Evolutionary conservation across 2,329 filamentous ascomycete species (phyloP).

Genomic region (Sporothrix pseudoabietina): DNA sequence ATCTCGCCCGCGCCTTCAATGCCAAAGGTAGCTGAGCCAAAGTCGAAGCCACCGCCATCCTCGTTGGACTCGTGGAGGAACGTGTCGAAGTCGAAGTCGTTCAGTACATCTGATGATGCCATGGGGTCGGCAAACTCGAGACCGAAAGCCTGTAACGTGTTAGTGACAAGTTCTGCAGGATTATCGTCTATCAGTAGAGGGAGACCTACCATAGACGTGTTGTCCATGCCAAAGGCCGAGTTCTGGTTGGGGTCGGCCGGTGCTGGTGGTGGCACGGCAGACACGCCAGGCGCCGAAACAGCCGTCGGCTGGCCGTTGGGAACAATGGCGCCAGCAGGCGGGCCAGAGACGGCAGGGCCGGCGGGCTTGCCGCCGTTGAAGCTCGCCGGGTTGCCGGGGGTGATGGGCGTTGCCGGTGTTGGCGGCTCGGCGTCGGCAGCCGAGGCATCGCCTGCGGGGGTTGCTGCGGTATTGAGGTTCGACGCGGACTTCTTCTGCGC

Average conservation of each 20-base stretch:
- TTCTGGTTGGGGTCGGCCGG: conserved; percentile 52
- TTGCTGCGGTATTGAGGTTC: conserved; percentile 54
- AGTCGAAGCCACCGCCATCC: conserved; percentile 56
- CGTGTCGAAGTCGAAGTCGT: conserved; percentile 69
- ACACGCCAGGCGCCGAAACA: conserved; percentile 48
- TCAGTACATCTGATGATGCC: conserved; percentile 59
- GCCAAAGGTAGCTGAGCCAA: conserved; percentile 53
- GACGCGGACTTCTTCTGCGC: conserved; percentile 66
- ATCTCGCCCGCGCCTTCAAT: conserved; percentile 61
- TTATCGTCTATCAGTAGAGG: too few relatives aligned
- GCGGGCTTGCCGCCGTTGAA: conserved; percentile 49
- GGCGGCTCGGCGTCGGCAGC: conserved; percentile 60
- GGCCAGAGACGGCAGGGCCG: conserved; percentile 45
- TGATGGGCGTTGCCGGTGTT: conserved; percentile 66
- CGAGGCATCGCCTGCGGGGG: conserved; percentile 57
- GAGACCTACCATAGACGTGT: conserved; percentile 48
- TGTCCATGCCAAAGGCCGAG: conserved; percentile 49
- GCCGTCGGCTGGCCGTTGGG: conserved; percentile 51
- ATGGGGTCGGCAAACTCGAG: conserved; percentile 61
- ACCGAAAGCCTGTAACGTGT: conserved; percentile 43
- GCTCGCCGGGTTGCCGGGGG: conserved; percentile 55
- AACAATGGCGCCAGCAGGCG: conserved; percentile 39
- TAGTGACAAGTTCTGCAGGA: neutral
- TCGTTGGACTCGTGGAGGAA: conserved; percentile 63
- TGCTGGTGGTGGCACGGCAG: conserved; percentile 50